These are phyloP conservation scores for Candida xiaguanensis DNA, from an alignment of 805 yeast genomes.

Conservation along the genomic window DNA sequence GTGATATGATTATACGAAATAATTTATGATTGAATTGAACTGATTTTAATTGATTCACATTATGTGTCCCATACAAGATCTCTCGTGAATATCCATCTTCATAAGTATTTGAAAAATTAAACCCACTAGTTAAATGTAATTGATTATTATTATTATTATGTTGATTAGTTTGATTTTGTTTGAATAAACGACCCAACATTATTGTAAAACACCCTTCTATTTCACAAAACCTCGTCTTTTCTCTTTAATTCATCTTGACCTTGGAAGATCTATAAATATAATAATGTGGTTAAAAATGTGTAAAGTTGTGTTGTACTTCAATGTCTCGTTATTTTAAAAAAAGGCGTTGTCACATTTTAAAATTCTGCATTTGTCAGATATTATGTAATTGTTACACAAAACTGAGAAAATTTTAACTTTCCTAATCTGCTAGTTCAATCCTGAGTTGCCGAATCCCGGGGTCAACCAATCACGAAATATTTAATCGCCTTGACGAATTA, in stretches of 20 bases:
- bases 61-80: constrained; percentile 43
- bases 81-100: constrained; percentile 46
- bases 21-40: constrained; percentile 23
- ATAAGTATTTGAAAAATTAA: constrained; percentile 19
- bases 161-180: constrained; percentile 18
- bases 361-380: neutral
- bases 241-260: neutral
- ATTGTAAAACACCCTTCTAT: neutral
- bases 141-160: constrained; percentile 1
- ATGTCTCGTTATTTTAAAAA: too few species aligned
- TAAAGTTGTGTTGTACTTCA: too few species aligned
- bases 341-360: neutral
- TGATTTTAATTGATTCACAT: constrained; percentile 23
- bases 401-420: too few species aligned
- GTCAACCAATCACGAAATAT: too few species aligned
- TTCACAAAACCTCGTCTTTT: neutral
- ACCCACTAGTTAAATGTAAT: neutral
- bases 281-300: too few species aligned
- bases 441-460: too few species aligned
- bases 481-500: too few species aligned
- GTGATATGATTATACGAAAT: constrained; percentile 45
- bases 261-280: too few species aligned
- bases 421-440: too few species aligned
- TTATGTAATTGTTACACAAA: neutral
- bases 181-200: constrained; percentile 37